Conservation (phyloP, 306 rosid species). For the Pachyrhizus erosus region DNA sequence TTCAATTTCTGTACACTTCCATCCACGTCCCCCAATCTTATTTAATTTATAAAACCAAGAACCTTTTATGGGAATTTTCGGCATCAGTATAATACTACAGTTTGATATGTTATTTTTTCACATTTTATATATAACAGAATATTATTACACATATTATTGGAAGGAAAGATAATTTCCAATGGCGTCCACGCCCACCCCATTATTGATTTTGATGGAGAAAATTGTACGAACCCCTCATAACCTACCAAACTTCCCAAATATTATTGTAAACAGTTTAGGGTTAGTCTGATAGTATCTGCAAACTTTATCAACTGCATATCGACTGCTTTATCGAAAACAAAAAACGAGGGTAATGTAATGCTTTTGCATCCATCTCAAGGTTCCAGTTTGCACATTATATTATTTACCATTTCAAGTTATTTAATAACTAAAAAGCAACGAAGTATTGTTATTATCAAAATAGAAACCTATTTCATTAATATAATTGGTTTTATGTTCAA, state of each 20-base stretch:
- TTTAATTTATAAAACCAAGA: neutral
- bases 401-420: neutral
- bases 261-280: neutral
- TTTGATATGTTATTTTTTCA: no score
- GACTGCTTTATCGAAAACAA: neutral
- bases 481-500: neutral
- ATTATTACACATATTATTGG: neutral
- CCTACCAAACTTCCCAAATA: neutral
- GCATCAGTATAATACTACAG: neutral
- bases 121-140: no score
- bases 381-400: neutral
- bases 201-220: neutral
- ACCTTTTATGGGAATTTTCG: neutral
- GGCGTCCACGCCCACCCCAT: constrained; percentile 3
- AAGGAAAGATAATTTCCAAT: neutral
- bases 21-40: neutral
- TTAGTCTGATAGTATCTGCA: neutral
- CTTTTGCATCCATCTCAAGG: constrained; percentile 5
- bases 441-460: neutral
- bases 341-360: neutral
- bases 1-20: neutral
- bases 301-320: neutral
- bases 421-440: neutral
- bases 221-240: neutral
- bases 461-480: neutral